Evolutionary conservation across 306 rosid genomes (phyloP), one percentile per base, ranked within the genome.

Genomic region (Cicer chorassanicum): DNA sequence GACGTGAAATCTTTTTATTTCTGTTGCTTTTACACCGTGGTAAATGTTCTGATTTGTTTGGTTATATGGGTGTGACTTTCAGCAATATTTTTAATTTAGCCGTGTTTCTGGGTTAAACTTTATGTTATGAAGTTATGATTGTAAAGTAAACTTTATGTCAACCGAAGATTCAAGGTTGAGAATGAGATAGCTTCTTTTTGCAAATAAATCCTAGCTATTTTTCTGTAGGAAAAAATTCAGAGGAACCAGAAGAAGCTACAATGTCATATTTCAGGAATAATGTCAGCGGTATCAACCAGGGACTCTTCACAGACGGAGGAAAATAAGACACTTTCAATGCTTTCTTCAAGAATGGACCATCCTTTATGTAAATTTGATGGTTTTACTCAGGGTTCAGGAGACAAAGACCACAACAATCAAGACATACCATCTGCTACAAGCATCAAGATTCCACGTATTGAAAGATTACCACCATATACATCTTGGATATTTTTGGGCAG

Each of bases 401-500:
- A 93, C 68, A 88, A 73, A 81, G 89, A 91, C 72, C 75, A 66
- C 43, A 81, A 60, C 70, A 73, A 78, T 80, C 88, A 80, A 55
- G 98, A 91, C 42, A 81, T 62, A 11, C 65, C 82, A 73, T 55
- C 81, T 65, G 78, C 83, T 68, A 53, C 90, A 63, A 88, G 86
- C 74, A 73, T 82, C 74, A 89, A 86, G 85, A 90, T 93, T 67
- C 92, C 94, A 49, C 65, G 45, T 74, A 74, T 84, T 64, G 89
- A 87, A 65, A 90, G 81, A 81, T 70, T 94, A 74, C 97, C 96
- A 2, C 89, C 95, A 42, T 94, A 88, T 83, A 88, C 97, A 15
- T 88, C 98, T 13, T 94, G 98, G 98, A 91, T 89, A 71, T 94
- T 90, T 85, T 84, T 94, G 89, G 93, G 86, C 72, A 94, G 96